Conservation (phyloP, 148 eudicot genomes). For the Camellia granthamiana region DNA sequence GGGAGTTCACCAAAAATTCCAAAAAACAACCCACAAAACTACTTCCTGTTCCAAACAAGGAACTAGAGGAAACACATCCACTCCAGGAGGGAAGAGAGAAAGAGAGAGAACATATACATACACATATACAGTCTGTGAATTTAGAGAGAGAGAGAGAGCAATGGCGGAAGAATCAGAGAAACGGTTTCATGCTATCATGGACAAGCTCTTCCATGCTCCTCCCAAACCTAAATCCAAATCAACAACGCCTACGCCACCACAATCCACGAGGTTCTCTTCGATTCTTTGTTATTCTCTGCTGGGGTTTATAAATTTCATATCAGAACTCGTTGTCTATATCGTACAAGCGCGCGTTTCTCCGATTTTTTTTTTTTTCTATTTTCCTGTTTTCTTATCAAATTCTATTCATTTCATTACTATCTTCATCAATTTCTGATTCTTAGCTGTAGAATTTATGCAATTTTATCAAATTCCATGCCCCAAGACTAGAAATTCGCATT, state of each 20-base stretch:
- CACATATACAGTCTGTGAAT: neutral
- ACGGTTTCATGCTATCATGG: constrained; percentile 66
- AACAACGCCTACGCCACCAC: neutral
- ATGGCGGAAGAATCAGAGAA: constrained; percentile 86
- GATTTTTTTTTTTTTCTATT: neutral
- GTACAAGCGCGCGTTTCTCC: neutral
- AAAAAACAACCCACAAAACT: too few relatives aligned
- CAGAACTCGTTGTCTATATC: neutral
- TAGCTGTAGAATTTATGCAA: neutral
- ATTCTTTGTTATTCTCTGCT: constrained; percentile 3
- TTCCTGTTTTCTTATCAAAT: neutral
- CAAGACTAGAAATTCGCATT: neutral
- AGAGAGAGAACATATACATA: neutral
- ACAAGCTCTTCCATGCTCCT: constrained; percentile 60
- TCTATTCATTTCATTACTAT: neutral
- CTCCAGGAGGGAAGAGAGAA: too few relatives aligned
- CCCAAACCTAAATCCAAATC: constrained; percentile 37
- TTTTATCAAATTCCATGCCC: neutral
- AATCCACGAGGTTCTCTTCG: neutral
- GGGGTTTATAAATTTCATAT: constrained; percentile 8
- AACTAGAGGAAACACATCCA: too few relatives aligned
- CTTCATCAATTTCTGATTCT: neutral
- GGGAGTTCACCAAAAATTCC: too few relatives aligned
- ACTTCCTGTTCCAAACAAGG: too few relatives aligned
- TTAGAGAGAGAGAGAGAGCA: constrained; percentile 10